Conservation (phyloP, 1,284 basidiomycete species). For the Calocybe gambosa region DNA sequence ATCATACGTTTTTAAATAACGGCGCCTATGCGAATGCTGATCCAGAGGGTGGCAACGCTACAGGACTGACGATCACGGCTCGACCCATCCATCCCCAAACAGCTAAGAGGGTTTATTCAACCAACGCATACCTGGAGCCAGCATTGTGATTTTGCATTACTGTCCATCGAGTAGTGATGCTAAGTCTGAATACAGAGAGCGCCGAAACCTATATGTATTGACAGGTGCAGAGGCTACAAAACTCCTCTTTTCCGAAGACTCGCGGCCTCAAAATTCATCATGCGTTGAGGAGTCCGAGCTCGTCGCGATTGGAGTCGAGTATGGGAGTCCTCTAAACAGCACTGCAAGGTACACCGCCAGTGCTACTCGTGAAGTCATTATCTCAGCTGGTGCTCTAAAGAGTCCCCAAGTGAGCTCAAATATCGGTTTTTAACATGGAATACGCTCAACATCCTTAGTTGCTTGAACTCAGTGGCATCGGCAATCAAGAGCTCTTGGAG, state of each 20-base stretch:
- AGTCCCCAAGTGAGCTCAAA: constrained; percentile 8
- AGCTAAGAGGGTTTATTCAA: constrained; percentile 8
- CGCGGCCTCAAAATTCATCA: constrained; percentile 1
- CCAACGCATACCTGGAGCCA: constrained; percentile 11
- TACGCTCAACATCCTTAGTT: not conserved
- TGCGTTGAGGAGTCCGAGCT: constrained; percentile 5
- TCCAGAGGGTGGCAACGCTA: constrained; percentile 14
- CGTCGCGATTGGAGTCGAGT: constrained; percentile 15
- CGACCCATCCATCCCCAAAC: constrained; percentile 8
- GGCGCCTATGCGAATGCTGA: constrained; percentile 13
- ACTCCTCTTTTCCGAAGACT: constrained; percentile 7
- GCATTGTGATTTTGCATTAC: constrained; percentile 6
- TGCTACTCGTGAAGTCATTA: constrained; percentile 15
- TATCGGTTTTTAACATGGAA: not conserved
- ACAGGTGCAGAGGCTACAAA: constrained; percentile 15
- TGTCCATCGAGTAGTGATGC: not conserved
- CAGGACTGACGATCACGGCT: constrained; percentile 12
- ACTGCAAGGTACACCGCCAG: constrained; percentile 4
- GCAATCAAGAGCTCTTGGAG: constrained; percentile 2
- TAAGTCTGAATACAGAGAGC: constrained; percentile 1
- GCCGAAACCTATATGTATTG: constrained; percentile 15
- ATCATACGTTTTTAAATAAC: constrained; percentile 9
- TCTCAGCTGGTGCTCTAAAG: constrained; percentile 16
- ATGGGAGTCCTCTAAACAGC: constrained; percentile 9
- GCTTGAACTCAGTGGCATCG: constrained; percentile 9